These are phyloP conservation scores for Cryomyces antarcticus DNA, from an alignment of 495 filamentous ascomycete species.

Conservation along the genomic window DNA sequence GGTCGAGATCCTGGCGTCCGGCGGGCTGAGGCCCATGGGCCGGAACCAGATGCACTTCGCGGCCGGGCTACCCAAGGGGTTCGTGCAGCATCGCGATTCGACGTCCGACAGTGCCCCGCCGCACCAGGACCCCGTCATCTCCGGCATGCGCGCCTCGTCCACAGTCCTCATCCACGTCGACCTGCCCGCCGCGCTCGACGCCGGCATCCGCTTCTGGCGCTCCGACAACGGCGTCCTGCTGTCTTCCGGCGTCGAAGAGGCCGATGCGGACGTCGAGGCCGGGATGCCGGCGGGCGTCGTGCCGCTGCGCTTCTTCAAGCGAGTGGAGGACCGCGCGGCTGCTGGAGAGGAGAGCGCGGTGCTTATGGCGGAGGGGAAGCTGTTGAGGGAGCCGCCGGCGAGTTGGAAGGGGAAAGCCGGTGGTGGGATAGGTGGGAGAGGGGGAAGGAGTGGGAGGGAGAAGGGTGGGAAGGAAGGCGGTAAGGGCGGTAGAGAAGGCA, in stretches of 20 bases:
- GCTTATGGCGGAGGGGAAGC: neutral
- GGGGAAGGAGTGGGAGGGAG: neutral
- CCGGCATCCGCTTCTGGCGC: slow-evolving; percentile 57
- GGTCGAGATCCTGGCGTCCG: slow-evolving; percentile 45
- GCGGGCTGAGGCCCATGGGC: slow-evolving; percentile 61
- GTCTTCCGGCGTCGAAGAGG: slow-evolving; percentile 14
- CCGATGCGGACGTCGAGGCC: neutral
- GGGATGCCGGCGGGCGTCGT: slow-evolving; percentile 8
- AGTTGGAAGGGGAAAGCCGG: neutral
- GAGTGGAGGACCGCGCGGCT: slow-evolving; percentile 13
- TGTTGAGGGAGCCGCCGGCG: neutral
- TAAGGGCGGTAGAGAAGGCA: neutral
- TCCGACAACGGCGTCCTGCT: slow-evolving; percentile 58
- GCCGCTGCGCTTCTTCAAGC: slow-evolving; percentile 14
- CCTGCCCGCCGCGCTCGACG: slow-evolving; percentile 39
- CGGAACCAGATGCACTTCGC: slow-evolving; percentile 80
- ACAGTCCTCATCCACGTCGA: slow-evolving; percentile 69
- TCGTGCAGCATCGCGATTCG: slow-evolving; percentile 9
- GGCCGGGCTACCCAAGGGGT: slow-evolving; percentile 35
- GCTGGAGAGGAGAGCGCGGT: neutral
- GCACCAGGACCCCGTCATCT: slow-evolving; percentile 33
- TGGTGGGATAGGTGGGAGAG: neutral
- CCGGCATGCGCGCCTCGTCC: slow-evolving; percentile 65
- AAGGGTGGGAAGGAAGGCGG: neutral
- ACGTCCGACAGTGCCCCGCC: neutral